Percentiles rank a stretch among this genome's conserved stretches.
These are phyloP conservation scores for Colletotrichum tropicale DNA, from an alignment of 2,329 filamentous ascomycete genomes.

Conservation along the genomic window DNA sequence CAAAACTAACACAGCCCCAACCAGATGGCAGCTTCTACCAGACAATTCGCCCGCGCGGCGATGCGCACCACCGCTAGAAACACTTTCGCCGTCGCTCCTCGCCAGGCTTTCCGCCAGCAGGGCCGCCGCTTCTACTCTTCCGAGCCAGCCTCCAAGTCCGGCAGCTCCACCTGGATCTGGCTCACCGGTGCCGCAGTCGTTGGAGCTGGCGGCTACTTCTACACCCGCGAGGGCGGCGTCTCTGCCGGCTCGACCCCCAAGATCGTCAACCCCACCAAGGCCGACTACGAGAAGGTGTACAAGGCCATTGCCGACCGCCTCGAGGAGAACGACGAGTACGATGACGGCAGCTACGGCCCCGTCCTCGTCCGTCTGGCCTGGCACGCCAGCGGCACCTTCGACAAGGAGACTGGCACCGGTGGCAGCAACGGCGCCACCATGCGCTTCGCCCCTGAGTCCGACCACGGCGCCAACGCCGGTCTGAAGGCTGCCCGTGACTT, in stretches of 20 bases:
- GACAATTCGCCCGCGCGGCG: slow-evolving; percentile 61
- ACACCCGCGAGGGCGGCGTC: slow-evolving; percentile 62
- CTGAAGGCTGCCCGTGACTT: slow-evolving; percentile 87
- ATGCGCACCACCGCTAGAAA: slow-evolving; percentile 64
- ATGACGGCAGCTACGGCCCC: slow-evolving; percentile 94
- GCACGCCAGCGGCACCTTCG: slow-evolving; percentile 93
- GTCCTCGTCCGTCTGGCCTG: slow-evolving; percentile 90
- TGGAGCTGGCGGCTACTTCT: slow-evolving; percentile 69
- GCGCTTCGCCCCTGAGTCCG: slow-evolving; percentile 88
- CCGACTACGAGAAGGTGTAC: slow-evolving; percentile 96
- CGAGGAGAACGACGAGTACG: slow-evolving; percentile 92
- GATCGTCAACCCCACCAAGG: slow-evolving; percentile 72
- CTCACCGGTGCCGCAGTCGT: slow-evolving; percentile 62
- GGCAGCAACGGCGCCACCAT: slow-evolving; percentile 97
- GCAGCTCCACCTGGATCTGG: slow-evolving; percentile 57
- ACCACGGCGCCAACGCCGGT: slow-evolving; percentile 94
- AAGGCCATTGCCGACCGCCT: slow-evolving; percentile 80
- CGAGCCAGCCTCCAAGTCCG: slow-evolving; percentile 59
- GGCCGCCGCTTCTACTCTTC: slow-evolving; percentile 83
- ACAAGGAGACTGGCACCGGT: slow-evolving; percentile 85
- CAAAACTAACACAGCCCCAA: background rate
- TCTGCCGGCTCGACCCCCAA: slow-evolving; percentile 49
- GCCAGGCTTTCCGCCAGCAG: slow-evolving; percentile 75
- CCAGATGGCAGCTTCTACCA: slow-evolving; percentile 16
- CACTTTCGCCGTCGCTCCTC: slow-evolving; percentile 63